A percentile compares a stretch with the other conserved stretches of the same genome.
Evolutionary conservation across 2,329 filamentous ascomycete genomes (phyloP).

Genomic region (Colletotrichum cereale): DNA sequence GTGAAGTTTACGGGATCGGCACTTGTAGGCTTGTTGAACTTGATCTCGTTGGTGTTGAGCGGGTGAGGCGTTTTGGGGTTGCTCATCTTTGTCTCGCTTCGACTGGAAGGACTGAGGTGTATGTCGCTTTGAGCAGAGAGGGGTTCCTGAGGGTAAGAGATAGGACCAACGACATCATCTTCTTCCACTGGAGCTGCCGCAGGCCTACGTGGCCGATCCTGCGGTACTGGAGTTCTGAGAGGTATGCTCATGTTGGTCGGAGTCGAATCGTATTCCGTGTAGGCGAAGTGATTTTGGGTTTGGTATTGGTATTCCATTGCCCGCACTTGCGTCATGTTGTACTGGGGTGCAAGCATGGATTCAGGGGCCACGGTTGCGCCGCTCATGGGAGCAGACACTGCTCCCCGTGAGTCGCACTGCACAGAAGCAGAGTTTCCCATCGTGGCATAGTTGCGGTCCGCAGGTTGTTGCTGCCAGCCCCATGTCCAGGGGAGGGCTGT

Average conservation of each 20-base stretch:
- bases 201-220: constrained; percentile 46
- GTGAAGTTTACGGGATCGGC: constrained; percentile 71
- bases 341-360: constrained; percentile 60
- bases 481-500: too few relatives aligned
- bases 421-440: constrained; percentile 63
- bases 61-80: constrained; percentile 36
- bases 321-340: constrained; percentile 57
- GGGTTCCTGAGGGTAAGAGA: constrained; percentile 30
- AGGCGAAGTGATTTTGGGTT: constrained; percentile 58
- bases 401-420: constrained; percentile 59
- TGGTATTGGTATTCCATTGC: constrained; percentile 55
- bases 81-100: constrained; percentile 33
- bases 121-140: constrained; percentile 15
- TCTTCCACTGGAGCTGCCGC: constrained; percentile 15
- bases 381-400: constrained; percentile 54
- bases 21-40: constrained; percentile 60
- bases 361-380: constrained; percentile 60
- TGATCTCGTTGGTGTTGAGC: constrained; percentile 55
- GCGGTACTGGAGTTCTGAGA: constrained; percentile 47
- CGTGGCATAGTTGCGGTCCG: constrained; percentile 57
- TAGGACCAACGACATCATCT: constrained; percentile 27
- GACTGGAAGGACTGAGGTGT: constrained; percentile 33
- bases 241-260: constrained; percentile 50
- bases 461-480: too few relatives aligned
- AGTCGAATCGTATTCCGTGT: constrained; percentile 57